Evolutionary conservation across 1,284 basidiomycete species (phyloP), one percentile per base, ranked within the genome.

Genomic region (Thecaphora frezii): DNA sequence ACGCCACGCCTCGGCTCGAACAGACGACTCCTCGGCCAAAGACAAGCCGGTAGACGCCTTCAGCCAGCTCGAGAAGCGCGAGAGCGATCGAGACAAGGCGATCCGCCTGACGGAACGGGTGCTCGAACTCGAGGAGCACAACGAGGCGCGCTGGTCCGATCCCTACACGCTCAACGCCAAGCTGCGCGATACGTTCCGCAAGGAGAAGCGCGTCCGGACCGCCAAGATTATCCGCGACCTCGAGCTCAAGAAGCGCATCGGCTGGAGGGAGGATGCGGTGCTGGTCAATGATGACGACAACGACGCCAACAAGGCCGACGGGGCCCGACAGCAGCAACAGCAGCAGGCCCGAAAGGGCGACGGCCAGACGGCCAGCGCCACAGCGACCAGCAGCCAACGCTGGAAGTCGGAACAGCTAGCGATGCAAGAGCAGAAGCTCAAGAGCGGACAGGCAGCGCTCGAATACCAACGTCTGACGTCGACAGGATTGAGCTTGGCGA

Each of bases 51-150:
- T 18, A 9, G 33, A 97, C 78, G 89, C 94, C 0, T 87, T 98
- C 36, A 88, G 86, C 1, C 86, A 88, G 10, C 83, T 97, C 1
- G 94, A 97, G 75, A 93, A 94, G 81, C 87, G 87, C 1, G 87
- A 88, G 1, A 86, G 85, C 21, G 89, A 91, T 2, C 86, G 89
- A 70, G 84, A 84, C n/a, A 83, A 86, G 61, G 83, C 88, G 38
- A 85, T 85, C 44, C 85, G 86, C 53, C 86, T 87, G 61, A 83
- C 86, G 42, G 88, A 88, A 7, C 87, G 92, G 1, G 80, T 97
- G 10, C 87, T 89, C 67, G 86, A 88, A 9, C 82, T 98, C 14
- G 86, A 90, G 71, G 81, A 84, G 14, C 82, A 86, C 1, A 89
- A 89, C 2, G 87, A 89, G 50, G 85, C 86, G 21, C 86, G 86